Evolutionary conservation across 345 rosid species (phyloP).

Genomic region (Citrus australasica): DNA sequence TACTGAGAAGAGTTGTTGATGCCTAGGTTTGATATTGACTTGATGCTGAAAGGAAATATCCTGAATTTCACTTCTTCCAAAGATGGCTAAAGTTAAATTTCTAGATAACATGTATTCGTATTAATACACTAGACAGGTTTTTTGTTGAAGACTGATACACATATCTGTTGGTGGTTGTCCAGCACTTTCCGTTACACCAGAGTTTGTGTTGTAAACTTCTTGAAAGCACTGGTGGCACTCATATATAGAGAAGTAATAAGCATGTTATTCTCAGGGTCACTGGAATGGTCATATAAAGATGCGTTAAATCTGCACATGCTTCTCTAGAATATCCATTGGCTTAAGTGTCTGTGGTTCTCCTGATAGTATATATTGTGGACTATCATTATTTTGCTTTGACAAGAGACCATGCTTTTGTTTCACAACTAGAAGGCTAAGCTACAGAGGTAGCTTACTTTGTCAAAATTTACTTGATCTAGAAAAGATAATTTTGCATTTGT

Average conservation of each 20-base stretch:
- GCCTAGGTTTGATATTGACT: background rate
- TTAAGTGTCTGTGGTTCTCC: background rate
- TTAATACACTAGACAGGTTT: background rate
- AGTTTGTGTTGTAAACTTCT: background rate
- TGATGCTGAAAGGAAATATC: background rate
- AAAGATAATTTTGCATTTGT: background rate
- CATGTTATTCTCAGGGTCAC: background rate
- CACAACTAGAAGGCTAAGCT: background rate
- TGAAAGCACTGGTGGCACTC: background rate
- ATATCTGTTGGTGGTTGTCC: background rate
- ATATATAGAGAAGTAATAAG: background rate
- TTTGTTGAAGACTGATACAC: background rate
- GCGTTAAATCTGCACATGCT: background rate
- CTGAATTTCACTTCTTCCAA: background rate
- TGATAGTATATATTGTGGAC: background rate
- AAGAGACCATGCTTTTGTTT: background rate
- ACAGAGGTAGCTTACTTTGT: background rate
- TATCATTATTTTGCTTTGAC: background rate
- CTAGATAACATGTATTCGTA: background rate
- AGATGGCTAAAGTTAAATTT: background rate
- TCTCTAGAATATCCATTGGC: background rate
- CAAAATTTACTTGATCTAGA: background rate
- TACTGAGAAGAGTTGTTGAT: background rate
- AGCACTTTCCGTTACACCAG: background rate
- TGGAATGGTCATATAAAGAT: background rate